phyloP scores from a whole-genome alignment of 1,284 basidiomycete genomes.

The Microbotryomycetes sp. region DNA sequence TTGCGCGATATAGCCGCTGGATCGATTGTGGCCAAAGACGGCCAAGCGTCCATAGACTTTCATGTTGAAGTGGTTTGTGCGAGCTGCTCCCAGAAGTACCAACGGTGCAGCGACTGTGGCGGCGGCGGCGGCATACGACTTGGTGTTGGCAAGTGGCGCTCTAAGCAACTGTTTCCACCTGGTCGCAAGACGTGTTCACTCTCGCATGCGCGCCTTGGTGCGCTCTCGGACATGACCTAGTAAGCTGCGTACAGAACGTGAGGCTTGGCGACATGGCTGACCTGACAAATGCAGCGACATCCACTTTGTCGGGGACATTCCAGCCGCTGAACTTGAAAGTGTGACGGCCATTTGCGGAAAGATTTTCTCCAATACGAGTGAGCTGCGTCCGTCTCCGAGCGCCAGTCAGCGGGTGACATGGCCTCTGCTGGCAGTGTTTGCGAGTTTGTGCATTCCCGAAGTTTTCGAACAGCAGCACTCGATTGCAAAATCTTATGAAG shows the following conservation, averaged over 20 bases:
- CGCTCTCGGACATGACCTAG: conserved; percentile 10
- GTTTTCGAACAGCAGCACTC: conserved; percentile 22
- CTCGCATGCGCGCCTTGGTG: conserved; percentile 37
- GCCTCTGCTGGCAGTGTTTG: neutral
- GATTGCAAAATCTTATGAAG: conserved; percentile 10
- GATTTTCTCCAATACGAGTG: conserved; percentile 20
- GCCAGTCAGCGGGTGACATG: no score
- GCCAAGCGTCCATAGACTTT: conserved; percentile 10
- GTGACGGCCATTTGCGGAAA: neutral
- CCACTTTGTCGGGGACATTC: conserved; percentile 7
- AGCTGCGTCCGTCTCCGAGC: conserved; percentile 1
- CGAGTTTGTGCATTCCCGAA: conserved; percentile 23
- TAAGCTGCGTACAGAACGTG: no score
- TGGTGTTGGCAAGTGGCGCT: conserved; percentile 46
- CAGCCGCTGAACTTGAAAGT: conserved; percentile 11
- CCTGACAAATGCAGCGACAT: conserved; percentile 2
- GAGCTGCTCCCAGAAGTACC: conserved; percentile 21
- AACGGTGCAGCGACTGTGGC: conserved; percentile 27
- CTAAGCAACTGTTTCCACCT: conserved; percentile 45
- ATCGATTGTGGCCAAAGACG: conserved; percentile 8
- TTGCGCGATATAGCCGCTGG: conserved; percentile 20
- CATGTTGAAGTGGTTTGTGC: conserved; percentile 28
- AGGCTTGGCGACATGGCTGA: no score
- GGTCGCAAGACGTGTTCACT: conserved; percentile 45
- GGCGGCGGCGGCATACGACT: conserved; percentile 43